A percentile compares a stretch with the other conserved stretches of the same genome.
Conservation (phyloP, 345 rosid genomes). For the Jatropha curcas region DNA sequence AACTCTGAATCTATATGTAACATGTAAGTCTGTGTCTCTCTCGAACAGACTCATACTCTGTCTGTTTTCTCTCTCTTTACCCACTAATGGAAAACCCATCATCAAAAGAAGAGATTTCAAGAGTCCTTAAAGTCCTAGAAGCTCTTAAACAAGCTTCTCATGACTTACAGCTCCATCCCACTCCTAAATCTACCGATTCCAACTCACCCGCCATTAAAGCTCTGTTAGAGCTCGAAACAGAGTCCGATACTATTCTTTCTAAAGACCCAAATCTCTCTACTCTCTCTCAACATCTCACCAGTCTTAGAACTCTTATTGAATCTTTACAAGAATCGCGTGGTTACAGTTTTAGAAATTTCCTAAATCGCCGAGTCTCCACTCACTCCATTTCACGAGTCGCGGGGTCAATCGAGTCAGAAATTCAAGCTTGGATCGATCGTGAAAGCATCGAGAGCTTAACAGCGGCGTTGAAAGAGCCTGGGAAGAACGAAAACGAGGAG, state of each 20-base stretch:
- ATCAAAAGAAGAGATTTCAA: constrained; percentile 23
- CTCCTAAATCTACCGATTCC: constrained; percentile 29
- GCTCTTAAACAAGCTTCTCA: constrained; percentile 69
- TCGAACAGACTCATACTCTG: no score
- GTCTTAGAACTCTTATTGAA: constrained; percentile 45
- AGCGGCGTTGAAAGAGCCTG: constrained; percentile 30
- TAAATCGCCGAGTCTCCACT: constrained; percentile 54
- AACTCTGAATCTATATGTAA: not conserved
- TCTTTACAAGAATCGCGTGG: constrained; percentile 40
- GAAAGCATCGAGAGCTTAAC: constrained; percentile 51
- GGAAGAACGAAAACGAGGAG: constrained; percentile 29
- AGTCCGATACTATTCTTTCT: constrained; percentile 55
- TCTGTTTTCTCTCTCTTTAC: not conserved
- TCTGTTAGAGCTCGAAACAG: constrained; percentile 61
- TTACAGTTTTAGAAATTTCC: constrained; percentile 43
- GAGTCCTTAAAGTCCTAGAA: constrained; percentile 49
- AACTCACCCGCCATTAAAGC: constrained; percentile 52
- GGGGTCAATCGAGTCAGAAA: constrained; percentile 57
- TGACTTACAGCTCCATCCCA: constrained; percentile 49
- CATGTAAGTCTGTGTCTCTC: no score
- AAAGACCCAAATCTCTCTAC: constrained; percentile 50
- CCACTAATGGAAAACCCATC: constrained; percentile 23
- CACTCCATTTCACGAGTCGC: constrained; percentile 66
- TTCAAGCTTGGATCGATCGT: constrained; percentile 78
- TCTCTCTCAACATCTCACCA: constrained; percentile 48